Evolutionary conservation across 371 early-diverging fungal species (phyloP), one percentile per base, ranked within the genome.

Genomic region (Circinella minor): DNA sequence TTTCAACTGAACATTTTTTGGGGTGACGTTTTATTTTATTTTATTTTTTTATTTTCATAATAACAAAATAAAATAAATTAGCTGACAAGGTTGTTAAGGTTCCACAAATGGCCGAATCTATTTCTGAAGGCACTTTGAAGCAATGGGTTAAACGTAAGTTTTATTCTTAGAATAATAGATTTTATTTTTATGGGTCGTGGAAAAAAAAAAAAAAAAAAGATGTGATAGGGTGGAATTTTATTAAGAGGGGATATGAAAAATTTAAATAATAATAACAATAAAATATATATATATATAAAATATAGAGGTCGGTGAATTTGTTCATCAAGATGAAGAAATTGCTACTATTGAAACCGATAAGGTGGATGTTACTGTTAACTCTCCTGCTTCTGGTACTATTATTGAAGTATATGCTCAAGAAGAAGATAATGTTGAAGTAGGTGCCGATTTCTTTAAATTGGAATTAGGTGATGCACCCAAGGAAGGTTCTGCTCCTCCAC

Each of bases 341-440:
- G 98, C 97, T 49, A 94, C 96, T 38, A 97, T 99, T 65, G 98
- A 99, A 80, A 99, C 99, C 64, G 99, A 99, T 88, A 99, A 99
- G 88, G 90, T 98, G 61, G 98, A 97, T 77, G 92, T 98, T 55
- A 90, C 96, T 37, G 94, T 99, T 78, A 99, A 98, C 88, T 90
- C 97, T 37, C 97, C 97, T 67, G 94, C 92, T 54, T 86, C 93
- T 47, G 99, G 99, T 17, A 91, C 87, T 38, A 89, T 99, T 66
- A 74, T 93, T 36, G 96, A 94, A 81, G 74, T 91, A 14, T 94
- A 89, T 75, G 94, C 95, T 68, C 86, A 91, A 51, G 97, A 95
- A 79, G 98, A 96, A 51, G 96, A 97, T 81, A 96, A 91, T 7
- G 94, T 99, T 17, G 85, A 88, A 57, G 97, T 98, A 38, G 97